Evolutionary conservation across 495 filamentous ascomycete genomes (phyloP).

Genomic region (Hypoxylon trugodes): DNA sequence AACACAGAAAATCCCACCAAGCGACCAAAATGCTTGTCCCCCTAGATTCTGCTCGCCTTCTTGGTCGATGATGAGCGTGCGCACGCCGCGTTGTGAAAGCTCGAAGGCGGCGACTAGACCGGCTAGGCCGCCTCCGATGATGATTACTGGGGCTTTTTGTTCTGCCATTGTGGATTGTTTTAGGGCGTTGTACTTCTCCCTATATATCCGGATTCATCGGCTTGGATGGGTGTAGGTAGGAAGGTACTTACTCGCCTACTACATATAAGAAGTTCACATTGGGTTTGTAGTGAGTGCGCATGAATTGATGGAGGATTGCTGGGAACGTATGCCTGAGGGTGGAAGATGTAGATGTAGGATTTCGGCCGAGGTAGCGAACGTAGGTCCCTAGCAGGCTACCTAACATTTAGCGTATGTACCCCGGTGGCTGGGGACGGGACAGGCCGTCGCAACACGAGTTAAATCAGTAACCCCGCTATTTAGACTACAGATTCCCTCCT

Average conservation of each 20-base stretch:
- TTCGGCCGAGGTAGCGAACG: too few relatives aligned
- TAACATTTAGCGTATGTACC: too few relatives aligned
- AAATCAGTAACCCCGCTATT: too few relatives aligned
- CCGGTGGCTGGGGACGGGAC: too few relatives aligned
- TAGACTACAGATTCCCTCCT: too few relatives aligned
- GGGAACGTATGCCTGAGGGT: too few relatives aligned
- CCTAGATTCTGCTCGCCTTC: slow-evolving; percentile 57
- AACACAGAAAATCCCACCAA: slow-evolving; percentile 62
- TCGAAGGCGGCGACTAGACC: slow-evolving; percentile 62
- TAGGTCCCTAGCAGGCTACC: too few relatives aligned
- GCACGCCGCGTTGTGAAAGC: slow-evolving; percentile 53
- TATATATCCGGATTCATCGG: neutral
- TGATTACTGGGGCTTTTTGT: slow-evolving; percentile 53
- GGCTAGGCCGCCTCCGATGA: slow-evolving; percentile 60
- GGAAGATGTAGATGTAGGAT: too few relatives aligned
- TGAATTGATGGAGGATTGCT: neutral
- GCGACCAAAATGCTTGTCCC: slow-evolving; percentile 64
- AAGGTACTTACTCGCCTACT: neutral
- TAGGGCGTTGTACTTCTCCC: neutral
- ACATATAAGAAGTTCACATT: neutral
- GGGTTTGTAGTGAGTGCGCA: neutral
- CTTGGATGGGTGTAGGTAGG: neutral
- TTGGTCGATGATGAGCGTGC: slow-evolving; percentile 57
- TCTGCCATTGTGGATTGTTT: slow-evolving; percentile 14
- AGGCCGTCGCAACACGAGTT: too few relatives aligned